Evolutionary conservation across 1,139 yeast species (phyloP), one percentile per base, ranked within the genome.

Genomic region (Scheffersomyces quercinus): DNA sequence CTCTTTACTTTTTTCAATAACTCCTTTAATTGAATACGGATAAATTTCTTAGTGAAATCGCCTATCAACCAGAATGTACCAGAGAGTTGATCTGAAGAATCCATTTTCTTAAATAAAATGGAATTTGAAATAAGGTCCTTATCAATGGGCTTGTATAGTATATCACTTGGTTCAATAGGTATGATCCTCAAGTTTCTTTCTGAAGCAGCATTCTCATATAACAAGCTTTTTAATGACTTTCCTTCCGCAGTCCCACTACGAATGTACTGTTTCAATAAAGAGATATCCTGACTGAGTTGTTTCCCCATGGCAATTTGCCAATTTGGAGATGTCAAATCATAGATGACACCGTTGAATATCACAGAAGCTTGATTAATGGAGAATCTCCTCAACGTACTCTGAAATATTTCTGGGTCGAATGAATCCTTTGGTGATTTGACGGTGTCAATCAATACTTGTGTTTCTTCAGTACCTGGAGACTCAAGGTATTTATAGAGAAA

Each of bases 261-360:
- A 6, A 73, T 45, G 34, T 55, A 56, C 10, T 53, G 52, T 38
- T 65, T 65, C 12, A 75, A 48, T 4, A 59, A 42, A 4, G 53
- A 41, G 3, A 73, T 65, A 51, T 75, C 80, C 40, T 68, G 73
- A 2, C 62, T 44, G 8, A 75, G 55, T 49, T 73, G 78, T 32
- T 57, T 62, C 8, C 71, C 67, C 72, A 74, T 65, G 3, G 64
- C 56, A 1, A 59, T 54, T 46, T 72, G 75, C 78, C 79, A 73
- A 31, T 58, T 58, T 2, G 67, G 63, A 3, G 71, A 52, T 5
- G 55, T 45, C 46, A 75, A 55, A 13, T 62, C 75, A 49, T 70
- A 65, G 24, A 88, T 74, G 2, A 84, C 81, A 36, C 98, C 98
- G 62, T 93, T 88, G 35, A 82, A 79, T 41, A 89, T 75, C 4